Evolutionary conservation across 257 asterid genomes (phyloP), one percentile per base, ranked within the genome.

Genomic region (Solanum sparsipilum): DNA sequence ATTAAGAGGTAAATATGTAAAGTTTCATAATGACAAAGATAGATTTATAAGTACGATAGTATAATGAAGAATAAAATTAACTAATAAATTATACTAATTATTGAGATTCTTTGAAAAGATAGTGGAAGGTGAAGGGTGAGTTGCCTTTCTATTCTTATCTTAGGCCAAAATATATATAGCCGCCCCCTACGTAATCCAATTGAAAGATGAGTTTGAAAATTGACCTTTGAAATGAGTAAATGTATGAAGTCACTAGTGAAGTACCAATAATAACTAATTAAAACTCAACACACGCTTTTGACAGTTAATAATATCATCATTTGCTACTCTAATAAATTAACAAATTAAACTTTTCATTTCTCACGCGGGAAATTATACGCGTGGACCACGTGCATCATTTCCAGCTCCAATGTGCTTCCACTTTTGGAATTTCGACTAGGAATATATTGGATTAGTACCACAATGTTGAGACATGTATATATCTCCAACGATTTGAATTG

Each of bases 301-400:
- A 38, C 58, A 38, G 58, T 75, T 38, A 75, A 75, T 38, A 0
- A 4, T 12, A 34, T 34, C 27, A 34, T 31, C 6, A 32, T 4
- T 34, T 73, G 31, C 31, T 11, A 11, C 31, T 74, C 32, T 6
- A 2, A 74, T 16, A 36, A 36, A 74, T 21, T 10, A 34, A 34
- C 11, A 9, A 15, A 9, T 13, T 44, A 18, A 3, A 27, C 29
- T 73, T 21, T 23, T 23, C 56, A 18, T 23, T 75, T 76, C 34
- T 4, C 27, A 85, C 86, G 44, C 89, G 81, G 67, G 44, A 32
- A 16, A 72, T 72, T 72, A 76, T 60, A 78, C 86, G 86, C 89
- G 86, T 87, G 67, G 44, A 78, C 58, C 89, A 78, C 89, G 89
- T 87, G 89, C 67, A 13, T 3, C 56, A 11, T 38, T 58, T 32